phyloP scores from a whole-genome alignment of 2,329 filamentous ascomycete genomes.

The Xylariales sp. region DNA sequence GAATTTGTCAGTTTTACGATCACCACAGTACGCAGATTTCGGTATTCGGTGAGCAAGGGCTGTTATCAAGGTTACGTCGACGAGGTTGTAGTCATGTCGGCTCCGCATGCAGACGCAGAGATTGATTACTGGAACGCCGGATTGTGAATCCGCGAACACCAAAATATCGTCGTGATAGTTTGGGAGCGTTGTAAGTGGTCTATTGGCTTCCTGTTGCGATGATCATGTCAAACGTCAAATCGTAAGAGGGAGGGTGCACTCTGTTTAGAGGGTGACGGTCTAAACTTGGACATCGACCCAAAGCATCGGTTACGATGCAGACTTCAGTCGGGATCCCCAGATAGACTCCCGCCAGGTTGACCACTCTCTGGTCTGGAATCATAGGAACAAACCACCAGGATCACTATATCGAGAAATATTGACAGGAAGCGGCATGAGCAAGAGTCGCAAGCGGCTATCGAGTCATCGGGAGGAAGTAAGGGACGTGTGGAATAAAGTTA shows the following conservation, averaged over 20 bases:
- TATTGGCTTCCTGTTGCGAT: too few relatives aligned
- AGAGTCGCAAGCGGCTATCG: not conserved
- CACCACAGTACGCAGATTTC: too few relatives aligned
- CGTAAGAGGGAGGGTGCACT: too few relatives aligned
- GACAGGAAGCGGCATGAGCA: not conserved
- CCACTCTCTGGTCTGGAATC: not conserved
- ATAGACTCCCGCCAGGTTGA: not conserved
- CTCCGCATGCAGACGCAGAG: too few relatives aligned
- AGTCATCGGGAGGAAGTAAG: not conserved
- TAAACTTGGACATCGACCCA: not conserved
- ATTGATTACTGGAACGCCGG: too few relatives aligned
- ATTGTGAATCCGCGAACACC: too few relatives aligned
- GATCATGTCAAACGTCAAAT: too few relatives aligned
- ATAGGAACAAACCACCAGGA: not conserved
- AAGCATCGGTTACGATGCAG: too few relatives aligned
- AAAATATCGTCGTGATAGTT: not conserved
- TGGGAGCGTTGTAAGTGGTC: not conserved
- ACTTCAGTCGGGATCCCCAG: not conserved
- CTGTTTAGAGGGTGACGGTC: not conserved
- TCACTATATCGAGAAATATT: not conserved
- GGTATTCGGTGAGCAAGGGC: too few relatives aligned
- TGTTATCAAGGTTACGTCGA: too few relatives aligned
- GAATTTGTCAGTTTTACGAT: too few relatives aligned
- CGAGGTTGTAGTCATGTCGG: too few relatives aligned
- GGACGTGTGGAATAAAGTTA: not conserved